phyloP scores from a whole-genome alignment of 768 basidiomycete genomes.

The Strobilomyces dryophilus region DNA sequence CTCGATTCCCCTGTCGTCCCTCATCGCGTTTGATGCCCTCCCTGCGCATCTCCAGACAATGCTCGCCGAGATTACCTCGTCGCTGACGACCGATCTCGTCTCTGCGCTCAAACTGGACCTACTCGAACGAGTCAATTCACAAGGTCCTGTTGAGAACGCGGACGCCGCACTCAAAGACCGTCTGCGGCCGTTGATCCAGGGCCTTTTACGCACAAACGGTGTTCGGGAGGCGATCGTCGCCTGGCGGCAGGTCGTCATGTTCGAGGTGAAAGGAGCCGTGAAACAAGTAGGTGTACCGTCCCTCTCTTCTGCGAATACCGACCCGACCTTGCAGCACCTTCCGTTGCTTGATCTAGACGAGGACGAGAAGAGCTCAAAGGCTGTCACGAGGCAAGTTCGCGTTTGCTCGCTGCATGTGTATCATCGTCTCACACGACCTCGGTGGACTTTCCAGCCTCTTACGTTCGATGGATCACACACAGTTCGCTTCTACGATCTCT shows the following conservation, averaged over 20 bases:
- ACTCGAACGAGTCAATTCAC: constrained; percentile 42
- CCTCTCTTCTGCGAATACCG: not conserved
- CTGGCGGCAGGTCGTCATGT: constrained; percentile 68
- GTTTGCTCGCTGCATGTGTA: not conserved
- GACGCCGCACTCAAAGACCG: constrained; percentile 55
- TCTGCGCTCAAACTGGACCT: constrained; percentile 65
- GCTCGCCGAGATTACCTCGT: constrained; percentile 70
- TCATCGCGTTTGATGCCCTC: constrained; percentile 70
- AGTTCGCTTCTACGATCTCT: constrained; percentile 62
- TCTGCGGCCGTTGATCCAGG: constrained; percentile 68
- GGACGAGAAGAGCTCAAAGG: constrained; percentile 38
- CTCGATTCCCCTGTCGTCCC: constrained; percentile 57
- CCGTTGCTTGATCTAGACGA: constrained; percentile 57
- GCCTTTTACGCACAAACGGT: constrained; percentile 70
- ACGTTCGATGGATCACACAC: constrained; percentile 60
- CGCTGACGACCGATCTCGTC: constrained; percentile 77
- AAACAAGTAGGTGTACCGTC: constrained; percentile 48
- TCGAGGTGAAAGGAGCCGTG: constrained; percentile 53
- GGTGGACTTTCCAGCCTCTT: constrained; percentile 50
- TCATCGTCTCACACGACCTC: constrained; percentile 3
- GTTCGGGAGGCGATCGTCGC: constrained; percentile 61
- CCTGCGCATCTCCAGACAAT: constrained; percentile 69
- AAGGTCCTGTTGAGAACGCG: constrained; percentile 17
- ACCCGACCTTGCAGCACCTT: constrained; percentile 42
- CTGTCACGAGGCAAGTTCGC: constrained; percentile 20